Evolutionary conservation across 805 yeast genomes (phyloP).

Genomic region (Cyberlindnera xylosilytica): DNA sequence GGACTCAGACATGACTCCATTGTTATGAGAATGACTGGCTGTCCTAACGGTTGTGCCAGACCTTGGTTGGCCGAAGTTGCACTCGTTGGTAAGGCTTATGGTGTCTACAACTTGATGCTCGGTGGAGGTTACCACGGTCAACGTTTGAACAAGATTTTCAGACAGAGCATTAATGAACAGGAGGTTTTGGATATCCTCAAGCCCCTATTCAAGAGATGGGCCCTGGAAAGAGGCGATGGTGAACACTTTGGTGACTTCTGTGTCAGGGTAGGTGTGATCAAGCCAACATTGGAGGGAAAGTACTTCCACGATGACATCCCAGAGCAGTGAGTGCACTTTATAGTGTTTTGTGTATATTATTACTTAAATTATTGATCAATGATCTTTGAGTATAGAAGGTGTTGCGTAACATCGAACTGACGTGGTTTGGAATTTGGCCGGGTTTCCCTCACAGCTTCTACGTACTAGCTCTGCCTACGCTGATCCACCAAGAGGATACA

Average conservation of each 20-base stretch:
- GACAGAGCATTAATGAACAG: slow-evolving; percentile 85
- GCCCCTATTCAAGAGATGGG: slow-evolving; percentile 92
- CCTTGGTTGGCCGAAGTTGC: slow-evolving; percentile 98
- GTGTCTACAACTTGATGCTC: slow-evolving; percentile 88
- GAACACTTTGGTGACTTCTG: slow-evolving; percentile 96
- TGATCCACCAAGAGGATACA: too few species aligned
- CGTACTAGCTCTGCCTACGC: too few species aligned
- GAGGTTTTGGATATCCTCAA: slow-evolving; percentile 74
- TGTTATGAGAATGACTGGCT: slow-evolving; percentile 98
- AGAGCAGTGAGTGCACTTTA: slow-evolving; percentile 34
- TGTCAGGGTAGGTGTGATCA: slow-evolving; percentile 81
- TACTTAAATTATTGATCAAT: not conserved
- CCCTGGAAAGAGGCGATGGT: slow-evolving; percentile 82
- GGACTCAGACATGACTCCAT: slow-evolving; percentile 93
- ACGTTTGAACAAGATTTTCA: slow-evolving; percentile 84
- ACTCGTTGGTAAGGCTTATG: slow-evolving; percentile 90
- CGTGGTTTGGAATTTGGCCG: too few species aligned
- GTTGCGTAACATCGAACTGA: too few species aligned
- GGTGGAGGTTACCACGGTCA: slow-evolving; percentile 97
- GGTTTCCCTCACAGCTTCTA: too few species aligned
- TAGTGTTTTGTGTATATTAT: too few species aligned
- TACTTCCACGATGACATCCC: slow-evolving; percentile 93
- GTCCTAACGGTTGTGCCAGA: slow-evolving; percentile 98
- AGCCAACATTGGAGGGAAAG: slow-evolving; percentile 86
- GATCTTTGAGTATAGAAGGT: not conserved